Evolutionary conservation across 2,329 filamentous ascomycete species (phyloP), one percentile per base, ranked within the genome.

Genomic region (Emmonsiellopsis sp.): DNA sequence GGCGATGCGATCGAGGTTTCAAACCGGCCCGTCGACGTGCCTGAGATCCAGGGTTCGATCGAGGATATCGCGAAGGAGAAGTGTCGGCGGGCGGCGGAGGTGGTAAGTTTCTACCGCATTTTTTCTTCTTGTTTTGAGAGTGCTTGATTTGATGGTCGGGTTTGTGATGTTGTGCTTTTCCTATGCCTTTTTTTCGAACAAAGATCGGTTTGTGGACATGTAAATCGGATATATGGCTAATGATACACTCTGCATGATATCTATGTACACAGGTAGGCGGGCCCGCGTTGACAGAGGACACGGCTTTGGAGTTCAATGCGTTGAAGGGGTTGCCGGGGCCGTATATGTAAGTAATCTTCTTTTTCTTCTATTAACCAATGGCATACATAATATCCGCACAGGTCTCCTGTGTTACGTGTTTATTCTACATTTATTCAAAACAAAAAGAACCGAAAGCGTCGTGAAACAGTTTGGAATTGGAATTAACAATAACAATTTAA

Each of bases 251-350:
- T 41, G 43, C 51, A 56, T 13, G n/a, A 3, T 31, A 8, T 54
- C 26, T 35, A n/a, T 42, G 52, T 37, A 49, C 34, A 16, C 52
- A 94, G 89, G 73, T 93, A 47, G 77, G 86, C 63, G 90, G 90
- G 0, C 91, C 94, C 3, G 93, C 96, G 7, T 78, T 98, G 40
- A 92, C 95, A 9, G 93, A 98, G 73, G 93, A 98, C 71, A 98
- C 93, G 13, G 90, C 90, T 61, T 78, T 98, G 48, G 94, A 90
- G 75, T 98, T 96, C 68, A 85, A 87, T 66, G 91, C 92, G 16
- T 80, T 96, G 57, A 83, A 87, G 55, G 91, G 90, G n/a, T 79
- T 98, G 32, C 93, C 93, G 1, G 93, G 93, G 1, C 89, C 92
- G 41, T 98, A 98, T 70, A 95, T 98, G 92, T 95, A 78, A 62